Evolutionary conservation across 352 stramenopile genomes (phyloP).

Genomic region (Phytophthora sojae): DNA sequence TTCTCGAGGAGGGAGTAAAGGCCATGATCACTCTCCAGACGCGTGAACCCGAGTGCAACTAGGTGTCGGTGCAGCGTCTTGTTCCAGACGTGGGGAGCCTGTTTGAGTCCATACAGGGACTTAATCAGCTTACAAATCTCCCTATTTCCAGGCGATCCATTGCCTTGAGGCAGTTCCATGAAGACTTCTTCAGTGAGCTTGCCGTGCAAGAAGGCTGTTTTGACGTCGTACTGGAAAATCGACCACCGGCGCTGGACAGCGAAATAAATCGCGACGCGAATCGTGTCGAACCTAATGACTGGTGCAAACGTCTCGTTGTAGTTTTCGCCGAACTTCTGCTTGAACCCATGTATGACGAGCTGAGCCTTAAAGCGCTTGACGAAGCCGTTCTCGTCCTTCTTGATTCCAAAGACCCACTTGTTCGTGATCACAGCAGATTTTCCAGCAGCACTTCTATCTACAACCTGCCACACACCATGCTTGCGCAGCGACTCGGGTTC

Average conservation of each 20-base stretch:
- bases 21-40: conserved; percentile 10
- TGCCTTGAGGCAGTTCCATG: no score
- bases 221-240: no score
- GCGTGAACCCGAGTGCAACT: background rate
- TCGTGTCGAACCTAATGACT: conserved; percentile 10
- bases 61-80: conserved; percentile 9
- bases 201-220: no score
- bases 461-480: conserved; percentile 5
- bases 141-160: no score
- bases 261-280: background rate
- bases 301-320: conserved; percentile 13
- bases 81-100: conserved; percentile 14
- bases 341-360: conserved; percentile 8
- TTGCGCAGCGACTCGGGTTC: background rate
- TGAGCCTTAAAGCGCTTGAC: conserved; percentile 8
- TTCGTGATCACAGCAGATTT: background rate
- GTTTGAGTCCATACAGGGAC: no score
- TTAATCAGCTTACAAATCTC: no score
- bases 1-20: conserved; percentile 7
- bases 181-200: no score
- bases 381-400: conserved; percentile 6
- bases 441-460: background rate
- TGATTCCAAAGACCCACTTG: conserved; percentile 9
- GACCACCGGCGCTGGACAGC: no score
- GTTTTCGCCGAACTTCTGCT: conserved; percentile 12